phyloP scores from a whole-genome alignment of 768 basidiomycete species.

The Trametes elegans region DNA sequence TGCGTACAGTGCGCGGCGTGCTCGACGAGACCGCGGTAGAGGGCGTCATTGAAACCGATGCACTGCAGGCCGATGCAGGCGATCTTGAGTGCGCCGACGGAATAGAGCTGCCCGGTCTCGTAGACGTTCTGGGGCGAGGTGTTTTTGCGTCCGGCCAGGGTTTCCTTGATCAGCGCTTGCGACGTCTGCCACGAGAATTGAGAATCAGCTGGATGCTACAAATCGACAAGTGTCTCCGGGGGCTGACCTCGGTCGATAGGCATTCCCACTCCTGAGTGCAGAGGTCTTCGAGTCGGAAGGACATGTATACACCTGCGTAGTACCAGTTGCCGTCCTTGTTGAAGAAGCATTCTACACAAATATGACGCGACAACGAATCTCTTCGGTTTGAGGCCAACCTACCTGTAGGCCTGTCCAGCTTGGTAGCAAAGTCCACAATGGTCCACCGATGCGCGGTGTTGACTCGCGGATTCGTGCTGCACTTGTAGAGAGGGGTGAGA shows the following conservation, averaged over 20 bases:
- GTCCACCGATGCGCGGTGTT: conserved; percentile 76
- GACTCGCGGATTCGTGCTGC: conserved; percentile 75
- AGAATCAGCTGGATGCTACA: not conserved
- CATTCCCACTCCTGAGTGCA: conserved; percentile 67
- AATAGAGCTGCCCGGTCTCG: conserved; percentile 71
- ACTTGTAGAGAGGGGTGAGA: conserved; percentile 72
- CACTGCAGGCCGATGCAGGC: conserved; percentile 76
- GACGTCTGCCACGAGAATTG: conserved; percentile 45
- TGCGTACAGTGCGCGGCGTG: conserved; percentile 49
- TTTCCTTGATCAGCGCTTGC: conserved; percentile 68
- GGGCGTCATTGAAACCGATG: conserved; percentile 66
- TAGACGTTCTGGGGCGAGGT: conserved; percentile 76
- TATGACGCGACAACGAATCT: not conserved
- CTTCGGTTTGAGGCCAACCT: conserved; percentile 4
- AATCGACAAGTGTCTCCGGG: not conserved
- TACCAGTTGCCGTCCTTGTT: conserved; percentile 82
- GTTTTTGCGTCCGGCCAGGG: conserved; percentile 67
- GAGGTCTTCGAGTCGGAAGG: conserved; percentile 63
- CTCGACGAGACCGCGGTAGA: conserved; percentile 66
- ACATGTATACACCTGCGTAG: conserved; percentile 77
- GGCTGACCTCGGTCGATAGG: conserved; percentile 58
- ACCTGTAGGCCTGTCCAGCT: conserved; percentile 66
- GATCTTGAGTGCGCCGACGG: conserved; percentile 67
- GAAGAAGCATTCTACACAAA: conserved; percentile 67
- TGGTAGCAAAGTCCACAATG: conserved; percentile 56